Conservation (phyloP, 2,329 filamentous ascomycete genomes). For the Atkinsonella texensis region DNA sequence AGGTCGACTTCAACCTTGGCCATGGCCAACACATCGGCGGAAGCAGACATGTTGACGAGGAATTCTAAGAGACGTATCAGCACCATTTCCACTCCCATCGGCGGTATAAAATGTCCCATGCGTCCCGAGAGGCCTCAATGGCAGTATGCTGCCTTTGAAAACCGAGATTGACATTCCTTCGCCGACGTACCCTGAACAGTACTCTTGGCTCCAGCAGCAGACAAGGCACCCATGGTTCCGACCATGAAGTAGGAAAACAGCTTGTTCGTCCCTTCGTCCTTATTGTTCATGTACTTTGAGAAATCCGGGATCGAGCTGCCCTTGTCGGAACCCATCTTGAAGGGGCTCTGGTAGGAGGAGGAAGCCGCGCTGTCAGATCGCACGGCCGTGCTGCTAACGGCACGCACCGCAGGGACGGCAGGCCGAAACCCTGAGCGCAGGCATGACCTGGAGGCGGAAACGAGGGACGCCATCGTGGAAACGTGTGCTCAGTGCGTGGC, state of each 20-base stretch:
- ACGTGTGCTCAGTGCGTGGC: constrained; percentile 6
- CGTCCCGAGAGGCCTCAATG: constrained; percentile 13
- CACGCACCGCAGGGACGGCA: constrained; percentile 33
- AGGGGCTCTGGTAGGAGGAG: constrained; percentile 47
- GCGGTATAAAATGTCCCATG: constrained; percentile 5
- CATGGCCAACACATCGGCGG: constrained; percentile 95
- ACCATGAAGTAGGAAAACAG: constrained; percentile 98
- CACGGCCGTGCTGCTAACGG: constrained; percentile 43
- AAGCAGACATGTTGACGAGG: constrained; percentile 99
- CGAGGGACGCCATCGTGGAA: constrained; percentile 52
- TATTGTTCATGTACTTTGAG: constrained; percentile 69
- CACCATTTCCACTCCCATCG: constrained; percentile 11
- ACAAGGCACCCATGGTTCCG: constrained; percentile 82
- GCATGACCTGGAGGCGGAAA: constrained; percentile 56
- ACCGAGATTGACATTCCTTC: neutral
- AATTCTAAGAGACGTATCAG: constrained; percentile 57
- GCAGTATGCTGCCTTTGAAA: constrained; percentile 8
- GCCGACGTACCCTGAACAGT: constrained; percentile 80
- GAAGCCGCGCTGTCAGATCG: constrained; percentile 35
- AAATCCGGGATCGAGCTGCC: constrained; percentile 75
- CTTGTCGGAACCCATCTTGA: constrained; percentile 46
- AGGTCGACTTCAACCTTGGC: constrained; percentile 99
- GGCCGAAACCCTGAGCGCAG: constrained; percentile 44
- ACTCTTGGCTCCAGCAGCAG: constrained; percentile 89
- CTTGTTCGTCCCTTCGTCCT: constrained; percentile 60